Base-by-base conservation (phyloP, 2,329 filamentous ascomycete species). In the Amesomyces nigricolor region DNA sequence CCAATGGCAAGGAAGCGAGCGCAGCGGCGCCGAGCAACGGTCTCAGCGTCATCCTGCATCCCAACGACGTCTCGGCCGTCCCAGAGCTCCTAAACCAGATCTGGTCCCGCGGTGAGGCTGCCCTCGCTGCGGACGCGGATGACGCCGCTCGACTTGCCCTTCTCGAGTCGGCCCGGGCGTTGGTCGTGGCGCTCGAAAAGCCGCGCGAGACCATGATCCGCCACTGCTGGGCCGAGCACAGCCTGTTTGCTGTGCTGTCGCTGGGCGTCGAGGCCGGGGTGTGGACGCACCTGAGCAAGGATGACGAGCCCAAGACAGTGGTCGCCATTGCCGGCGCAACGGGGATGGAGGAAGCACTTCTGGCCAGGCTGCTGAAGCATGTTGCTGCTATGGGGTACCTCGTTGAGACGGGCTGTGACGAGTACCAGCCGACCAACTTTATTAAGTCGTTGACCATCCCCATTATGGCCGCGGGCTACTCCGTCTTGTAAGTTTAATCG, bases 171-270 rank as follows among this genome's bases (percentile, higher is more conserved):
- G 71, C 72, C 1, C 66, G 70, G n/a, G 58, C 62, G 0, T 54
- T 70, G 2, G 64, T 69, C 32, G 64, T 67, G 29, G 68, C 72
- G 0, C 64, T 75, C 0, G 75, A 78, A 60, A 77, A 73, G 0
- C 76, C 76, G 0, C 68, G 75, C 6, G 76, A 79, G 64, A 73
- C 74, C 0, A 76, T 78, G 68, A 68, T 77, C 51, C 68, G 72
- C 53, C 73, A 77, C 44, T 68, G 64, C 58, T 78, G 75, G 73
- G 73, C 72, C 0, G 68, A 78, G 47, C 51, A 53, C n/a, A 11
- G 39, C 10, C 39, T 40, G 2, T 26, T 49, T 11, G 30, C 54
- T 17, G 52, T 55, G 6, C 48, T 63, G 13, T 29, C 53, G 5
- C 40, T 61, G 5, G 71, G 71, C 17, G 64, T 70, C 0, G 67